Evolutionary conservation across 768 basidiomycete genomes (phyloP), one percentile per base, ranked within the genome.

Genomic region (Pisolithus marmoratus): DNA sequence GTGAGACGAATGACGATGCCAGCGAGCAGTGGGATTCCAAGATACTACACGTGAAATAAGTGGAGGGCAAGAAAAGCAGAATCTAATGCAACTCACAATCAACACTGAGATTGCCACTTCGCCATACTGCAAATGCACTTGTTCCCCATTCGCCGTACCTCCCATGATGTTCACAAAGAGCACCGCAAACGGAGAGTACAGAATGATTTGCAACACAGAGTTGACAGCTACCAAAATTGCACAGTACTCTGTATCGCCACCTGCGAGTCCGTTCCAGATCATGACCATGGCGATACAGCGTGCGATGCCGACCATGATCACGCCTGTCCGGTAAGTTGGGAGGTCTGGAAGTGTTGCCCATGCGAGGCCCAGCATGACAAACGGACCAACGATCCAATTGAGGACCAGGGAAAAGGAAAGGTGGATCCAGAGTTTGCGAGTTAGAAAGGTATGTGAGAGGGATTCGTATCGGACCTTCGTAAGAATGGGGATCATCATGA

Each of bases 401-500:
- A 92, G 70, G 24, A 83, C 22, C 19, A 91, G 57, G 5, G 86
- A 87, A 26, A 92, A 72, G 5, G 67, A 68, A 54, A 91, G 72
- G 58, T 93, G 90, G 17, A 74, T 66, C 84, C 85, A 90, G 8
- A 91, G 67, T 1, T 61, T 58, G 20, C 63, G 65, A 1, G 81
- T 76, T 2, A 68, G 63, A 56, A 90, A 77, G 26, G 89, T 64
- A 9, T 62, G 52, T 0, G 83, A 83, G 1, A 93, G 74, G 1
- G 70, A 63, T 63, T 92, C 90, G 63, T 88, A 92, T 61, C 85
- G 84, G 9, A 90, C 84, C 68, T 83, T 84, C 42, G 83, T 81
- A 49, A 85, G 76, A 36, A 84, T 78, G 2, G 89, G 90, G 86
- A 87, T 90, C 86, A 92, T 92, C 82, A 93, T 93, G 48, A 91